Conservation (phyloP, 495 filamentous ascomycete species). For the Neurospora pannonica region DNA sequence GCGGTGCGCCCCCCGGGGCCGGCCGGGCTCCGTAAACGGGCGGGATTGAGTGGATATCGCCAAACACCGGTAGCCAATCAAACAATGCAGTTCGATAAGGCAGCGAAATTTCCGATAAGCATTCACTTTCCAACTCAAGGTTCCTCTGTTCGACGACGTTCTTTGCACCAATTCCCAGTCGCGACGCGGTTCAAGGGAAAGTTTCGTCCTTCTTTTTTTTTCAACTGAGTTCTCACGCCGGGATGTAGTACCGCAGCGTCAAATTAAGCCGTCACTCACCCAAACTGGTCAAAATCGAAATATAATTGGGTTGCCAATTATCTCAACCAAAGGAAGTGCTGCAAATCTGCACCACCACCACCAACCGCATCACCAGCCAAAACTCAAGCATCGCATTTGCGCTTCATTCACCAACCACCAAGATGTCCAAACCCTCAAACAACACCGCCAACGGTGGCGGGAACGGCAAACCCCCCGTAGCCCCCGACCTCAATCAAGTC, state of each 20-base stretch:
- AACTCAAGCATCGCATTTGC: not conserved
- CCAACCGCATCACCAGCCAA: not conserved
- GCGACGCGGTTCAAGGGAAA: not conserved
- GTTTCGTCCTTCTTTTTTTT: not conserved
- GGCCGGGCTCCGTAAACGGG: not conserved
- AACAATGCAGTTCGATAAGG: not conserved
- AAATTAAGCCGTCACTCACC: no score
- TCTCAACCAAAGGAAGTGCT: not conserved
- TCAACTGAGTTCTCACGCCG: not conserved
- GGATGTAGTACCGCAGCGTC: not conserved
- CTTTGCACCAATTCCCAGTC: not conserved
- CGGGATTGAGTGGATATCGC: not conserved
- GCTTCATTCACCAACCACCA: not conserved
- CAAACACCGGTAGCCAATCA: not conserved
- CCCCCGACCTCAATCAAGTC: slow-evolving; percentile 22
- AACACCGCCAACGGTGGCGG: not conserved
- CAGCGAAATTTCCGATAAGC: not conserved
- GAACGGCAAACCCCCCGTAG: slow-evolving; percentile 10
- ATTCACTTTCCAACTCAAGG: not conserved
- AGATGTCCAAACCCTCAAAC: slow-evolving; percentile 4
- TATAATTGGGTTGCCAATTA: no score
- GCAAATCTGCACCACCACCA: not conserved
- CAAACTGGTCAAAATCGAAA: no score
- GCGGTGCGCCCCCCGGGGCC: not conserved
- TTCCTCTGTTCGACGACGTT: not conserved